Evolutionary conservation across 2,329 filamentous ascomycete species (phyloP).

Genomic region (Colletotrichum sp.): DNA sequence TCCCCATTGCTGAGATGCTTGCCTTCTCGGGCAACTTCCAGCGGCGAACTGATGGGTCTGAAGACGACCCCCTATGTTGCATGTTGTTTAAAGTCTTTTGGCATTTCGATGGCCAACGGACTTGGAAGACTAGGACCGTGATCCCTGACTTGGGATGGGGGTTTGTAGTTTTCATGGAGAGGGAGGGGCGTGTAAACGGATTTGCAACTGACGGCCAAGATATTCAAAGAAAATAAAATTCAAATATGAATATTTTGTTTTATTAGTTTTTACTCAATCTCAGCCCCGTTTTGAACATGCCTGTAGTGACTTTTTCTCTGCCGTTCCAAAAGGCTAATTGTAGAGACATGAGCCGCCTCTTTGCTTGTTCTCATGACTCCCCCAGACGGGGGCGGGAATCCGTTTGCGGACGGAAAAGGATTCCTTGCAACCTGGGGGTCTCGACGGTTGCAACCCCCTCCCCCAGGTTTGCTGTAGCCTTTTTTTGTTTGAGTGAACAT

Average conservation of each 20-base stretch:
- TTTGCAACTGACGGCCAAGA: not conserved
- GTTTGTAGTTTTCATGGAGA: not conserved
- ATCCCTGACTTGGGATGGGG: not conserved
- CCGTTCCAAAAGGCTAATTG: constrained; percentile 2
- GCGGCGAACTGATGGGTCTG: not conserved
- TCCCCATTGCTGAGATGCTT: not conserved
- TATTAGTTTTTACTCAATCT: not conserved
- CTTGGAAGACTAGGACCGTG: not conserved
- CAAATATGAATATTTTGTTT: not conserved
- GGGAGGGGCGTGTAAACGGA: not conserved
- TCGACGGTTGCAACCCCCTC: not conserved
- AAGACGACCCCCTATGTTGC: not conserved
- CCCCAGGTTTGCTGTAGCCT: not conserved
- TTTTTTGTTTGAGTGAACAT: not conserved
- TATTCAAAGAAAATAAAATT: not conserved
- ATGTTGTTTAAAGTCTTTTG: not conserved
- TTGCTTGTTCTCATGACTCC: constrained; percentile 14
- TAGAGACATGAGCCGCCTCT: not conserved
- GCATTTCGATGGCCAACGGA: not conserved
- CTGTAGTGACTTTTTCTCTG: not conserved
- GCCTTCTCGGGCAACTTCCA: constrained; percentile 7
- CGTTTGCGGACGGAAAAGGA: constrained; percentile 14
- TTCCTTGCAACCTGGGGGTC: not conserved
- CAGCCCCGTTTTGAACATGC: not conserved
- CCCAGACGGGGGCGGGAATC: not conserved